A percentile compares a stretch with the other conserved stretches of the same genome.
These are phyloP conservation scores for Zygotorulaspora danielsina DNA, from an alignment of 805 yeast species.

Conservation along the genomic window DNA sequence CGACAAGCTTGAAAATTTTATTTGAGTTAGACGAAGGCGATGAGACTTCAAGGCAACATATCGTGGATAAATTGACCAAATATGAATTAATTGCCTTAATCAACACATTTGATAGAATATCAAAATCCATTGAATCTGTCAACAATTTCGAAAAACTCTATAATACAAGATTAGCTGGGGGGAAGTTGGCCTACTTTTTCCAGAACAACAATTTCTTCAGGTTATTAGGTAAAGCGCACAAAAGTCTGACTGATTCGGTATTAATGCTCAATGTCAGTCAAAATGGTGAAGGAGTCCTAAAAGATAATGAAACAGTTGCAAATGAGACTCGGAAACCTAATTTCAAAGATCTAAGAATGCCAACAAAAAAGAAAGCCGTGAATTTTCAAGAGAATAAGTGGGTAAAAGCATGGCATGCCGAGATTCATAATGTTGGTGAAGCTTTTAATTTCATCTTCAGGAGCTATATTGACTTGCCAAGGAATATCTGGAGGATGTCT, in stretches of 20 bases:
- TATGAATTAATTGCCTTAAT: slow-evolving; percentile 86
- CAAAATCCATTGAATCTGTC: slow-evolving; percentile 76
- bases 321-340: slow-evolving; percentile 2
- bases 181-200: slow-evolving; percentile 25
- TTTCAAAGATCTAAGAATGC: slow-evolving; percentile 31
- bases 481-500: slow-evolving; percentile 47
- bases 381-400: slow-evolving; percentile 15
- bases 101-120: slow-evolving; percentile 88
- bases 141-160: slow-evolving; percentile 63
- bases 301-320: neutral
- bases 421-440: slow-evolving; percentile 47
- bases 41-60: slow-evolving; percentile 42
- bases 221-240: slow-evolving; percentile 30
- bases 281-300: slow-evolving; percentile 3
- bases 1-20: slow-evolving; percentile 86
- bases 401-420: slow-evolving; percentile 47
- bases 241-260: slow-evolving; percentile 17
- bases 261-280: slow-evolving; percentile 15
- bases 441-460: slow-evolving; percentile 61
- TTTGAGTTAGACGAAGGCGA: slow-evolving; percentile 62
- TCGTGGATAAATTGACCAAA: slow-evolving; percentile 59
- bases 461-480: slow-evolving; percentile 71
- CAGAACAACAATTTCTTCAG: slow-evolving; percentile 34
- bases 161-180: slow-evolving; percentile 30
- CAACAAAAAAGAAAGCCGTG: slow-evolving; percentile 13